Percentiles rank a stretch among this genome's conserved stretches.
Evolutionary conservation across 2,329 filamentous ascomycete species (phyloP).

Genomic region (Gaeumannomyces tritici): DNA sequence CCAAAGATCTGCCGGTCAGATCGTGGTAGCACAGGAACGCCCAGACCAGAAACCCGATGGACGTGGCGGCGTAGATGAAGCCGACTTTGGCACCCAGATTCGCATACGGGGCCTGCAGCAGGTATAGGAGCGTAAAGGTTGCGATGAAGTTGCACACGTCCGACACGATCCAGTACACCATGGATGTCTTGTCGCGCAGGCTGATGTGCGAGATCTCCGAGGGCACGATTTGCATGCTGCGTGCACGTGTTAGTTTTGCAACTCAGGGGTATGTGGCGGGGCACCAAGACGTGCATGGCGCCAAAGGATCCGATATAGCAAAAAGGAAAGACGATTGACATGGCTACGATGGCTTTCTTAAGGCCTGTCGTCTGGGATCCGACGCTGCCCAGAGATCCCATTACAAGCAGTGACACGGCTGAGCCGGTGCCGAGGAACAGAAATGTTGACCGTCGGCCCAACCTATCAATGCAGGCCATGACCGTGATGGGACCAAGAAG

Average conservation of each 20-base stretch:
- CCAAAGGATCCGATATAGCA: conserved; percentile 3
- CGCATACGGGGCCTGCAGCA: conserved; percentile 24
- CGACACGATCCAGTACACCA: conserved; percentile 3
- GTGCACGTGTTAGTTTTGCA: background rate
- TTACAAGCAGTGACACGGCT: background rate
- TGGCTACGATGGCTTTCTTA: conserved; percentile 3
- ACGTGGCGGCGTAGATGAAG: conserved; percentile 27
- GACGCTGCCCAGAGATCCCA: conserved; percentile 1
- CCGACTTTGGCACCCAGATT: conserved; percentile 23
- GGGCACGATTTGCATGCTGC: conserved; percentile 3
- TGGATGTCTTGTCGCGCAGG: conserved; percentile 2
- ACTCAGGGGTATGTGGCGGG: background rate
- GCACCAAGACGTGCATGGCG: background rate
- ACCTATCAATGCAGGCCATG: conserved; percentile 1
- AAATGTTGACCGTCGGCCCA: conserved; percentile 1
- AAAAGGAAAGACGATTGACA: conserved; percentile 1
- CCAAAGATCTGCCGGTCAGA: conserved; percentile 9
- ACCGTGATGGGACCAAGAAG: conserved; percentile 1
- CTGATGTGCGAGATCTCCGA: conserved; percentile 4
- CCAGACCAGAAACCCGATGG: conserved; percentile 27
- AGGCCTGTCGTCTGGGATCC: background rate
- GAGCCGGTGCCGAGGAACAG: background rate
- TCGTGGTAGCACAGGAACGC: conserved; percentile 16
- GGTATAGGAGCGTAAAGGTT: conserved; percentile 25
- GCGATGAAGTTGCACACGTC: conserved; percentile 19